These are phyloP conservation scores for Hypoxylon perforatum DNA, from an alignment of 495 filamentous ascomycete genomes.

Conservation along the genomic window DNA sequence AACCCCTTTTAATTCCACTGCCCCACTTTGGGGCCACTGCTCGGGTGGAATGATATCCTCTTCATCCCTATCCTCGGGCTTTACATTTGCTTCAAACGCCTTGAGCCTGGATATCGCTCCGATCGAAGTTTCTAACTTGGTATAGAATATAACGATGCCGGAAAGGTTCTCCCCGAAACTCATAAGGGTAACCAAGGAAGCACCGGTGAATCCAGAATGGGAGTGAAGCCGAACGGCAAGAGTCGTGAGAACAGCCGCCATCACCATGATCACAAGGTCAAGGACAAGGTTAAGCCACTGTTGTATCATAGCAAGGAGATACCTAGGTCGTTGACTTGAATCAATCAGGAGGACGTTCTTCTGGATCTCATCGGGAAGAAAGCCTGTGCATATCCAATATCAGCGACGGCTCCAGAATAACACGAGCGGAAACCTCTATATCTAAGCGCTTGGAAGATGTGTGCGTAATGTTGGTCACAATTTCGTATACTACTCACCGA, in stretches of 20 bases:
- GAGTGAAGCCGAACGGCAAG: constrained; percentile 49
- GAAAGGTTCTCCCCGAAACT: not conserved
- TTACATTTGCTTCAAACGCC: not conserved
- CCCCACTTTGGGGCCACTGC: too few relatives aligned
- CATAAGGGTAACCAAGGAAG: not conserved
- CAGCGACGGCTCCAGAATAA: too few relatives aligned
- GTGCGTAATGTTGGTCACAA: too few relatives aligned
- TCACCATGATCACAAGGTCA: constrained; percentile 59
- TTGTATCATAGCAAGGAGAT: constrained; percentile 68
- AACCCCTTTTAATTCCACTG: too few relatives aligned
- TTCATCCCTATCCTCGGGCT: not conserved
- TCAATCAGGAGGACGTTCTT: constrained; percentile 62
- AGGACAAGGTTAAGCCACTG: constrained; percentile 65
- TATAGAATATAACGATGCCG: not conserved
- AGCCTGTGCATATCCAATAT: too few relatives aligned
- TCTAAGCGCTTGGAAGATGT: too few relatives aligned
- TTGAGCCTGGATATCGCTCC: not conserved
- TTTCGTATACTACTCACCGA: too few relatives aligned
- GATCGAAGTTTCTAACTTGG: not conserved
- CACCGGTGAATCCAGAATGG: not conserved
- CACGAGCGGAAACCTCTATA: too few relatives aligned
- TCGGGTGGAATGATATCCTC: not conserved
- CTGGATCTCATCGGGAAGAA: too few relatives aligned
- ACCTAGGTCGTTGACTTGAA: constrained; percentile 67
- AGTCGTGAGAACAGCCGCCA: constrained; percentile 61